Evolutionary conservation across 495 filamentous ascomycete species (phyloP).

Genomic region (Neurospora hispaniola): DNA sequence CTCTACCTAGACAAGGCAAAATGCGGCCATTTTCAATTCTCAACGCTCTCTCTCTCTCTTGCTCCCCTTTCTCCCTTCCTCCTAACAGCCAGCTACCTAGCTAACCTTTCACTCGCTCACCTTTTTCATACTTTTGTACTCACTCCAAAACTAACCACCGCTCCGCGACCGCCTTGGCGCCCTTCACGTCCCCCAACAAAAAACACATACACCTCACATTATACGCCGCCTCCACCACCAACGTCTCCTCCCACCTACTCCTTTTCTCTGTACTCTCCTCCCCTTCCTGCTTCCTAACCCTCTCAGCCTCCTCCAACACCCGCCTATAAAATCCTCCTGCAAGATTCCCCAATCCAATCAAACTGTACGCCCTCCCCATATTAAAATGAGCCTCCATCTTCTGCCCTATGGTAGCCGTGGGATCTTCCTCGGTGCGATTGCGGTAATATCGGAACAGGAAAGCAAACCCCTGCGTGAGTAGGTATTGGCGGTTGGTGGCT

Average conservation of each 20-base stretch:
- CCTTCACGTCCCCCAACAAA: slow-evolving; percentile 23
- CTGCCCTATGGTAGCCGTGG: slow-evolving; percentile 8
- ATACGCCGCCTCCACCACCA: slow-evolving; percentile 65
- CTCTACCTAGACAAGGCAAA: neutral
- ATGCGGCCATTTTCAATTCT: no score
- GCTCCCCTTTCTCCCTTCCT: neutral
- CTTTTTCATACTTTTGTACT: neutral
- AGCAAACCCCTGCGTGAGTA: slow-evolving; percentile 69
- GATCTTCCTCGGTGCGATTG: slow-evolving; percentile 26
- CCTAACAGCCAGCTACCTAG: no score
- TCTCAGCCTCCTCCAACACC: slow-evolving; percentile 19
- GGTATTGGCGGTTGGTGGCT: slow-evolving; percentile 77
- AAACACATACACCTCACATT: slow-evolving; percentile 48
- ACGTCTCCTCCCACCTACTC: slow-evolving; percentile 39
- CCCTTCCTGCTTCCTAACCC: neutral
- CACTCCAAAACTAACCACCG: slow-evolving; percentile 21
- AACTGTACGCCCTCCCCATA: slow-evolving; percentile 67
- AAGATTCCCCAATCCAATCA: slow-evolving; percentile 66
- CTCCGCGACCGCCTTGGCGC: slow-evolving; percentile 17
- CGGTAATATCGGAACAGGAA: slow-evolving; percentile 74
- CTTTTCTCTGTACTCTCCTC: neutral
- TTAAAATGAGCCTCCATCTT: slow-evolving; percentile 76
- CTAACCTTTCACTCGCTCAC: no score
- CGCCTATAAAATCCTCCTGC: slow-evolving; percentile 64
- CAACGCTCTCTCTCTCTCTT: neutral